Evolutionary conservation across 768 basidiomycete genomes (phyloP).

Genomic region (Boletus rubescentipes): DNA sequence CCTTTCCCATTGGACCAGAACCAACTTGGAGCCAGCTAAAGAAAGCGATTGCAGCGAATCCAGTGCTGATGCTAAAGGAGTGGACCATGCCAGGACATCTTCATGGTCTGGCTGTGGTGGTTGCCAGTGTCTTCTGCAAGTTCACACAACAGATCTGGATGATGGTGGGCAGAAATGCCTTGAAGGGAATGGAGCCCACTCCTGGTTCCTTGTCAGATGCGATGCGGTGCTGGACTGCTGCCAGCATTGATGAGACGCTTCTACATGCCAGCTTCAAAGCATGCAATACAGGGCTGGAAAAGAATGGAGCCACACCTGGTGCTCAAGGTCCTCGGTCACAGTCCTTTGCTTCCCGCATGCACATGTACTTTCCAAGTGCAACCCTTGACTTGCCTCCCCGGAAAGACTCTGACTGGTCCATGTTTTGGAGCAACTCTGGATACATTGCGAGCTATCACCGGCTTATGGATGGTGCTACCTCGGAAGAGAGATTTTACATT

Average conservation of each 20-base stretch:
- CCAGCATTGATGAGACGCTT: slow-evolving; percentile 1
- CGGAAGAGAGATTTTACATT: neutral
- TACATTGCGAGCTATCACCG: too few relatives aligned
- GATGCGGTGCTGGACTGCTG: slow-evolving; percentile 6
- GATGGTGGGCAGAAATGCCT: neutral
- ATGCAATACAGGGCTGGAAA: slow-evolving; percentile 2
- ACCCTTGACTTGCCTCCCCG: neutral
- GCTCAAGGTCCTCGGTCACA: neutral
- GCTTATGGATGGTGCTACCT: too few relatives aligned
- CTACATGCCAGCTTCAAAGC: neutral
- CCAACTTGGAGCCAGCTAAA: slow-evolving; percentile 3
- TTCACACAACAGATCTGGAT: neutral
- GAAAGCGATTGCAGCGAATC: neutral
- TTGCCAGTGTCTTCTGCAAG: neutral
- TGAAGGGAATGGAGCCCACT: neutral
- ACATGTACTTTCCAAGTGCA: slow-evolving; percentile 10
- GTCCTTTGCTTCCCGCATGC: neutral
- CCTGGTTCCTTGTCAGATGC: slow-evolving; percentile 3
- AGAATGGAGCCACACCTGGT: neutral
- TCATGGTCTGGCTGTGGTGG: neutral
- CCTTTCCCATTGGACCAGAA: neutral
- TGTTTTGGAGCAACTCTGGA: neutral
- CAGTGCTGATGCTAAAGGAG: neutral
- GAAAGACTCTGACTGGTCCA: neutral
- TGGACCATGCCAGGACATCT: neutral